phyloP scores from a whole-genome alignment of 441 rosid genomes.

The Eutrema salsugineum region DNA sequence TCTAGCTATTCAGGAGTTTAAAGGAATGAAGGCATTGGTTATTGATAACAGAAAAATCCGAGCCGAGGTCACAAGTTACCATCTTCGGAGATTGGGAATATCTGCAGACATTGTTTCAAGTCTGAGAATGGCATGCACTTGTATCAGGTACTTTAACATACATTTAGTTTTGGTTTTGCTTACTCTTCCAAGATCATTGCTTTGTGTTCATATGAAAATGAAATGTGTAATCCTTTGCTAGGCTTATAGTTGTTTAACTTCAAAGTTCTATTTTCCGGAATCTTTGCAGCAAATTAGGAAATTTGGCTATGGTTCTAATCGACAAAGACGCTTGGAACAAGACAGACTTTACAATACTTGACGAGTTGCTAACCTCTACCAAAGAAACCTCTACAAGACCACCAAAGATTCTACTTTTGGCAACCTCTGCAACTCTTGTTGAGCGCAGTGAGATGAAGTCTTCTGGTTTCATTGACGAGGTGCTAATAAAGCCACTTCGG shows the following conservation, averaged over 20 bases:
- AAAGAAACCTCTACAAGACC: constrained; percentile 29
- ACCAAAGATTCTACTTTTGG: constrained; percentile 71
- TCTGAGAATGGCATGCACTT: constrained; percentile 46
- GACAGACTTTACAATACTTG: constrained; percentile 40
- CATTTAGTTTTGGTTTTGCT: neutral
- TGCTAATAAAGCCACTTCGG: constrained; percentile 76
- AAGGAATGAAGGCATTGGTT: constrained; percentile 66
- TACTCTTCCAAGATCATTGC: neutral
- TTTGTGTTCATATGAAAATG: neutral
- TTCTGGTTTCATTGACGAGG: constrained; percentile 51
- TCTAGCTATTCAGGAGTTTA: constrained; percentile 46
- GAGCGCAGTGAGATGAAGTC: constrained; percentile 54
- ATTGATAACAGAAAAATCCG: constrained; percentile 72
- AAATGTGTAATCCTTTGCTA: neutral
- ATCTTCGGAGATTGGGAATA: constrained; percentile 78
- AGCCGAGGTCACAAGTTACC: constrained; percentile 80
- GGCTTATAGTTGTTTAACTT: neutral
- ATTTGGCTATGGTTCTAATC: constrained; percentile 55
- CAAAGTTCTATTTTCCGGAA: neutral
- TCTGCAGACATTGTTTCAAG: constrained; percentile 40
- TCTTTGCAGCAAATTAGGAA: constrained; percentile 39
- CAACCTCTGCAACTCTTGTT: constrained; percentile 39
- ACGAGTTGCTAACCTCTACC: constrained; percentile 33
- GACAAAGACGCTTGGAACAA: constrained; percentile 79
- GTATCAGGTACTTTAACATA: constrained; percentile 28